Evolutionary conservation across 2,329 filamentous ascomycete species (phyloP), one percentile per base, ranked within the genome.

Genomic region (Sclerotinia borealis): DNA sequence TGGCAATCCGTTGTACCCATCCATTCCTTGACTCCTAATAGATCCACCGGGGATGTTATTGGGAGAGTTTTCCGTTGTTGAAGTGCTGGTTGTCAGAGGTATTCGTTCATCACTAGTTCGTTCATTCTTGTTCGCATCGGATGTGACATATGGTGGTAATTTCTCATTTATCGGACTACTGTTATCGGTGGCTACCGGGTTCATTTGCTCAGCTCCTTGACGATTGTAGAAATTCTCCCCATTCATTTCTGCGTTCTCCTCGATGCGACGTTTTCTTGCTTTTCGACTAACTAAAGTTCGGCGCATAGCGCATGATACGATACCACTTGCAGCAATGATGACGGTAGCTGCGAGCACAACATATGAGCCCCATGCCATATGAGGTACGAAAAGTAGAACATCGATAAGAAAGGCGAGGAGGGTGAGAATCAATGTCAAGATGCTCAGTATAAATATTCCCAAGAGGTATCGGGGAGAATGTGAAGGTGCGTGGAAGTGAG

Each of bases 241-340:
- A 74, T 91, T 98, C 93, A 98, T 98, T 75, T 98, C 93, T 9
- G 93, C 91, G 74, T 98, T 96, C 76, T 96, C 90, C 2, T 87
- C 92, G 73, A 98, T 96, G 51, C 92, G 86, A 79, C 88, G 91
- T 81, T 95, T 93, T 66, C 93, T 85, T n/a, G 93, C 91, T 79
- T 97, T 97, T 71, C 93, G 86, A 76, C 91, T 91, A 66, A 97
- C 91, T 63, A 98, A 80, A 2, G 93, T 96, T 65, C 93, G 87
- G 68, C 95, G 89, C 92, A 98, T 98, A 27, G 92, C 92, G 75
- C 93, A 99, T 10, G 92, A 93, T 41, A 97, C 87, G 63, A 99
- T 83, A 48, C 88, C 89, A 73, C 91, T 90, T 29, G 91, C 80
- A 59, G 90, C 87, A 56, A 96, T 90, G 62, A 97, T 79, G 65